Evolutionary conservation across 2,329 filamentous ascomycete species (phyloP).

Genomic region (Arthrobotrys pseudoclavata): DNA sequence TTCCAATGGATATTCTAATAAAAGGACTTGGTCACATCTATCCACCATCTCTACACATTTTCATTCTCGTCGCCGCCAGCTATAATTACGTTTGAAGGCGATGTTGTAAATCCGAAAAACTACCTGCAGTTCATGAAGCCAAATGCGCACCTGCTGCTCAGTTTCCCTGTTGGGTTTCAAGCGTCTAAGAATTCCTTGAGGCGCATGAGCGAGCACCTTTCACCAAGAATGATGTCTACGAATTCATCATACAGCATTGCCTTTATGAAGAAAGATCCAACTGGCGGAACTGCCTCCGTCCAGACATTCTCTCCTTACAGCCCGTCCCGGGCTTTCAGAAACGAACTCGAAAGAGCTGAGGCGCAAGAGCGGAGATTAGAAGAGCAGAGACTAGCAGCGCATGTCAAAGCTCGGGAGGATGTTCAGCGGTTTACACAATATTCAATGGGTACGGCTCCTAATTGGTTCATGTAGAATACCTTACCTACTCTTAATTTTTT

Average conservation of each 20-base stretch:
- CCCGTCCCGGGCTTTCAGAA: constrained; percentile 56
- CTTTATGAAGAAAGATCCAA: constrained; percentile 60
- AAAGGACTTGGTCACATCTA: constrained; percentile 59
- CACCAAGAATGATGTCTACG: constrained; percentile 57
- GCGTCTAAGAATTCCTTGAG: constrained; percentile 58
- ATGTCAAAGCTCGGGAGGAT: constrained; percentile 59
- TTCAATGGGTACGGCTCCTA: constrained; percentile 60
- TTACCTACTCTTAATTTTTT: constrained; percentile 40
- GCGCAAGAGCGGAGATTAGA: constrained; percentile 60
- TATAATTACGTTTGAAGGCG: constrained; percentile 62
- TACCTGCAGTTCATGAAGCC: constrained; percentile 60
- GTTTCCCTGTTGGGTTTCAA: constrained; percentile 60
- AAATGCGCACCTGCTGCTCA: constrained; percentile 60
- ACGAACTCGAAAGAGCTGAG: constrained; percentile 58
- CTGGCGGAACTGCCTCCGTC: constrained; percentile 49
- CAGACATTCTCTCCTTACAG: constrained; percentile 59
- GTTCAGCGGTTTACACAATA: constrained; percentile 59
- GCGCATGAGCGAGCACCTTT: constrained; percentile 58
- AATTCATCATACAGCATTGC: constrained; percentile 60
- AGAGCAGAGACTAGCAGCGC: constrained; percentile 54
- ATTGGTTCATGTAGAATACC: constrained; percentile 61
- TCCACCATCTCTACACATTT: constrained; percentile 60
- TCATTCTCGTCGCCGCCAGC: constrained; percentile 60
- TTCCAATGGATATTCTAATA: constrained; percentile 35
- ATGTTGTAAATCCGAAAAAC: constrained; percentile 60